phyloP scores from a whole-genome alignment of 208 protist genomes.

The Leishmania amazonensis region DNA sequence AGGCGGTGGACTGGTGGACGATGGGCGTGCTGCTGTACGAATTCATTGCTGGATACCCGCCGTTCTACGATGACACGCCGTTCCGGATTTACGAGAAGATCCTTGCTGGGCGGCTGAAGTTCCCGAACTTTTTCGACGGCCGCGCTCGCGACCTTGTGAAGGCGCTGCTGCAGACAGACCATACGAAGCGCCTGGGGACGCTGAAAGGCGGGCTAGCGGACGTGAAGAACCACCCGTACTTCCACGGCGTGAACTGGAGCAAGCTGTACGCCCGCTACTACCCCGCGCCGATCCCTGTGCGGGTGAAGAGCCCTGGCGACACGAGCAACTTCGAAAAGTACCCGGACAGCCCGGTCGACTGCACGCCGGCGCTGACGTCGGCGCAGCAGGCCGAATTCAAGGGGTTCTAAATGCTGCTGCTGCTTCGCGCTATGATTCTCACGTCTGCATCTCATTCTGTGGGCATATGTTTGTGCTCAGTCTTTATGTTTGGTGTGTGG shows the following conservation, averaged over 20 bases:
- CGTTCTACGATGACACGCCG: slow-evolving; percentile 93
- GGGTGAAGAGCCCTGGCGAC: slow-evolving; percentile 76
- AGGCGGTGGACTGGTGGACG: slow-evolving; percentile 97
- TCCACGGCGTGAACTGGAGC: slow-evolving; percentile 94
- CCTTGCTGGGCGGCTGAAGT: slow-evolving; percentile 77
- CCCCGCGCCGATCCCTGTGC: slow-evolving; percentile 82
- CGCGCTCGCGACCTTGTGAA: slow-evolving; percentile 84
- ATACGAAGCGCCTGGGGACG: slow-evolving; percentile 89
- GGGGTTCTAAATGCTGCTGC: slow-evolving; percentile 41
- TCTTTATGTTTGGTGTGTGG: too few species aligned
- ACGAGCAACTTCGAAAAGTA: slow-evolving; percentile 91
- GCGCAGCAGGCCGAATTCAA: slow-evolving; percentile 89
- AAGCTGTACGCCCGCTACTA: slow-evolving; percentile 82
- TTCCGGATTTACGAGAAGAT: slow-evolving; percentile 92
- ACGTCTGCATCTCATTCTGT: too few species aligned
- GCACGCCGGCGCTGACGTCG: slow-evolving; percentile 48
- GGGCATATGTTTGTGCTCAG: too few species aligned
- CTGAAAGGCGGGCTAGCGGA: slow-evolving; percentile 90
- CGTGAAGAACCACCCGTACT: slow-evolving; percentile 96
- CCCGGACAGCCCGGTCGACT: slow-evolving; percentile 80
- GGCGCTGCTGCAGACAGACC: slow-evolving; percentile 86
- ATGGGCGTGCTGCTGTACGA: slow-evolving; percentile 96
- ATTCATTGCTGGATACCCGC: slow-evolving; percentile 93
- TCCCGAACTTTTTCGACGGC: slow-evolving; percentile 85
- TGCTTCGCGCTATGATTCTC: too few species aligned